A percentile compares a stretch with the other conserved stretches of the same genome.
Conservation (phyloP, 2,329 filamentous ascomycete species). For the Alternaria sp. region DNA sequence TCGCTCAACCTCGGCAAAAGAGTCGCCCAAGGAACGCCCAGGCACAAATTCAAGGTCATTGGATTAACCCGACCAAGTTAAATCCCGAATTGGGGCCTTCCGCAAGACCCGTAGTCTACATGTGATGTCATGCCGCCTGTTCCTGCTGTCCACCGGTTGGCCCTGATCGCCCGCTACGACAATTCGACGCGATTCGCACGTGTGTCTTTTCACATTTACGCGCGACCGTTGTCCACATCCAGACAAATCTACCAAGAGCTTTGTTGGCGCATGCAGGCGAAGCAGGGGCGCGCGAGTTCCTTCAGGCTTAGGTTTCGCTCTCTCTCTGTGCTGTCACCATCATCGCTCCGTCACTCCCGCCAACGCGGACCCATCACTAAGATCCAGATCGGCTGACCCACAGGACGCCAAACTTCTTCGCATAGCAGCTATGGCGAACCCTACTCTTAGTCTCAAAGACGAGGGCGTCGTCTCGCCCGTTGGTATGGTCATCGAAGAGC, state of each 20-base stretch:
- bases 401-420: neutral
- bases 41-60: neutral
- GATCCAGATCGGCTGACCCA: constrained; percentile 5
- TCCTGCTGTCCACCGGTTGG: constrained; percentile 7
- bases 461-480: constrained; percentile 25
- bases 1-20: constrained; percentile 1
- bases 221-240: constrained; percentile 3
- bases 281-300: constrained; percentile 5
- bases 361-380: neutral
- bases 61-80: constrained; percentile 3
- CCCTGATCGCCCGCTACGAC: constrained; percentile 4
- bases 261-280: constrained; percentile 12
- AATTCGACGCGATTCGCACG: constrained; percentile 3
- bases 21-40: constrained; percentile 9
- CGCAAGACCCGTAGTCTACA: neutral
- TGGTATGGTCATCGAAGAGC: constrained; percentile 34
- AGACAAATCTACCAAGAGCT: neutral
- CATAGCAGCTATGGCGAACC: constrained; percentile 28
- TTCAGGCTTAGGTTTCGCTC: constrained; percentile 2
- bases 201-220: neutral
- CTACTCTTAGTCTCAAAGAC: constrained; percentile 12
- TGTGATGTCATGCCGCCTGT: constrained; percentile 18
- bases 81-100: constrained; percentile 1
- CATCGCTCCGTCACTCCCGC: constrained; percentile 5
- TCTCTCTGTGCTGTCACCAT: constrained; percentile 12